Percentiles rank a stretch among this genome's conserved stretches.
Conservation (phyloP, 2,329 filamentous ascomycete species). For the Alternaria sp. region DNA sequence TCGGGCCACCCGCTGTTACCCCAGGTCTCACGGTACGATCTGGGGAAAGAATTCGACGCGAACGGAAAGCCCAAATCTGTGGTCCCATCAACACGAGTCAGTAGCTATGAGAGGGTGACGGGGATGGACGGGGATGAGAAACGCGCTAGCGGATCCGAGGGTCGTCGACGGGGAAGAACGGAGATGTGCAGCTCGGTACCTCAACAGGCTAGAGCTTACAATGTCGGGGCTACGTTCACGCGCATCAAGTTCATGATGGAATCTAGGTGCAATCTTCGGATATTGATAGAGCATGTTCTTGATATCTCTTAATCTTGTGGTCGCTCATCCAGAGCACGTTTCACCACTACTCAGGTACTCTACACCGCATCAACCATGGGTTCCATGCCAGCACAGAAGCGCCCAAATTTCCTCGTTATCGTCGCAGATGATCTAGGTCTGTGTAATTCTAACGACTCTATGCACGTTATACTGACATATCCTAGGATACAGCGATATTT, state of each 20-base stretch:
- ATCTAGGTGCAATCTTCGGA: too few relatives aligned
- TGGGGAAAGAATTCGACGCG: background rate
- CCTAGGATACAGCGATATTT: slow-evolving; percentile 58
- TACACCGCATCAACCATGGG: background rate
- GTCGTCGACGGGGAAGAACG: background rate
- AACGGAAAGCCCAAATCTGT: background rate
- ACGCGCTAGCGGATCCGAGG: background rate
- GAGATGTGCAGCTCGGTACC: too few relatives aligned
- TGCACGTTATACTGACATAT: background rate
- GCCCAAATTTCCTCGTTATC: too few relatives aligned
- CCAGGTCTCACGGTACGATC: background rate
- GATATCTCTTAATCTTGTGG: background rate
- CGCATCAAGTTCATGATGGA: too few relatives aligned
- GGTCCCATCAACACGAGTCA: background rate
- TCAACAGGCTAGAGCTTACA: too few relatives aligned
- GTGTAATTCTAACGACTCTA: background rate
- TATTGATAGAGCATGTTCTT: background rate
- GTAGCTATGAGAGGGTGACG: background rate
- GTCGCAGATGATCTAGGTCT: too few relatives aligned
- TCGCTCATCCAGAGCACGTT: background rate
- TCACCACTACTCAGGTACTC: background rate
- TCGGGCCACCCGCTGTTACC: background rate
- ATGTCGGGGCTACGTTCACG: too few relatives aligned
- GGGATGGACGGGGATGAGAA: background rate
- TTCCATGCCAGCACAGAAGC: too few relatives aligned